phyloP scores from a whole-genome alignment of 179 eudicot genomes.

The Pouteria campechiana region DNA sequence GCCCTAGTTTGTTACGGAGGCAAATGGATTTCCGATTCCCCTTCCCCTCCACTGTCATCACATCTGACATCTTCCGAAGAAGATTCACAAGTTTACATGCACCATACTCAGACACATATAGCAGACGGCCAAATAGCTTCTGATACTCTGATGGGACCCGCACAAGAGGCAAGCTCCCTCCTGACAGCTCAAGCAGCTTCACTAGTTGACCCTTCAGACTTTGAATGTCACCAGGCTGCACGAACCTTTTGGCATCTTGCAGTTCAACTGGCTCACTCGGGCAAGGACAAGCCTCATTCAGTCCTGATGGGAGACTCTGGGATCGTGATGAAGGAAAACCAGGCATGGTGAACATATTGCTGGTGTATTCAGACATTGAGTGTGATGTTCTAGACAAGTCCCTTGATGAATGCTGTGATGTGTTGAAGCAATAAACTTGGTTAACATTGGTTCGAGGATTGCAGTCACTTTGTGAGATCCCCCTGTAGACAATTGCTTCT shows the following conservation, averaged over 20 bases:
- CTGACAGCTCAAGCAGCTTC: slow-evolving; percentile 63
- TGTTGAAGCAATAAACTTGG: too few species aligned
- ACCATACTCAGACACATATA: slow-evolving; percentile 78
- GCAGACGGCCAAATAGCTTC: slow-evolving; percentile 62
- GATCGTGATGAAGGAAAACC: slow-evolving; percentile 33
- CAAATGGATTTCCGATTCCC: slow-evolving; percentile 51
- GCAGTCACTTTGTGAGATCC: slow-evolving; percentile 41
- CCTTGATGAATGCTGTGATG: too few species aligned
- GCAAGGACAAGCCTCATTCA: slow-evolving; percentile 25
- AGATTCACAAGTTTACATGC: slow-evolving; percentile 64
- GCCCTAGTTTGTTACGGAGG: slow-evolving; percentile 33
- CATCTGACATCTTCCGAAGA: slow-evolving; percentile 61
- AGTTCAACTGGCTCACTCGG: slow-evolving; percentile 8
- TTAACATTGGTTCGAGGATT: too few species aligned
- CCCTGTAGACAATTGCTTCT: slow-evolving; percentile 78
- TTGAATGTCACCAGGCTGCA: slow-evolving; percentile 76
- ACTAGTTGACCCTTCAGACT: slow-evolving; percentile 69
- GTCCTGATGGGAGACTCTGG: slow-evolving; percentile 39
- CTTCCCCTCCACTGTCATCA: slow-evolving; percentile 45
- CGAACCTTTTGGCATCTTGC: slow-evolving; percentile 44
- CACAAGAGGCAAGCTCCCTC: slow-evolving; percentile 55
- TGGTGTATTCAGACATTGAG: slow-evolving; percentile 35
- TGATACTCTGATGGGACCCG: slow-evolving; percentile 76
- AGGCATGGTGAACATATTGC: slow-evolving; percentile 28
- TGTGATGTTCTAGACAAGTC: slow-evolving; percentile 37